These are phyloP conservation scores for Aphanomyces astaci DNA, from an alignment of 352 stramenopile species.

Conservation along the genomic window DNA sequence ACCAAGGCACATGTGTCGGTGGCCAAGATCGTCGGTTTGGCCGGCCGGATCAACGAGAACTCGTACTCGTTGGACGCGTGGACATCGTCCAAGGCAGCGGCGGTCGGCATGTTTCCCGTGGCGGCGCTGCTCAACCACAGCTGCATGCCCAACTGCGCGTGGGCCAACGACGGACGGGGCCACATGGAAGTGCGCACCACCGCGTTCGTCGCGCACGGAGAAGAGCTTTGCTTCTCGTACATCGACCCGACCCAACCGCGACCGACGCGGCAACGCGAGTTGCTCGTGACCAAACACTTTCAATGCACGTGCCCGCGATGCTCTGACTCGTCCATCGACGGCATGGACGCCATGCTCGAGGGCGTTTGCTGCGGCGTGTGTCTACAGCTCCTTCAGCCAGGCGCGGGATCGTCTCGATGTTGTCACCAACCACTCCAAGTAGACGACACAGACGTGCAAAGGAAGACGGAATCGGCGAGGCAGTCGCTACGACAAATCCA, in stretches of 20 bases:
- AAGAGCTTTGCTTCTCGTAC: constrained; percentile 44
- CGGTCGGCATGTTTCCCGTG: constrained; percentile 38
- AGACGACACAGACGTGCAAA: too few species aligned
- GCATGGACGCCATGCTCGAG: constrained; percentile 33
- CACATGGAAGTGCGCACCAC: constrained; percentile 33
- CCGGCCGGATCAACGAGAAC: constrained; percentile 46
- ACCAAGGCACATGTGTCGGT: constrained; percentile 32
- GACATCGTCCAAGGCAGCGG: constrained; percentile 33
- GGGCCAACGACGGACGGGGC: constrained; percentile 38
- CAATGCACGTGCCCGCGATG: constrained; percentile 38
- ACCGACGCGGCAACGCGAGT: constrained; percentile 27
- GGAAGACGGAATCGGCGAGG: too few species aligned
- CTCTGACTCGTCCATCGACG: constrained; percentile 27
- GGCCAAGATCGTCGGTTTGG: constrained; percentile 38
- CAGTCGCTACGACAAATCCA: too few species aligned
- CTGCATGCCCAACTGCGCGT: constrained; percentile 40
- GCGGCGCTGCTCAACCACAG: constrained; percentile 42
- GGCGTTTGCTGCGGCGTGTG: constrained; percentile 32
- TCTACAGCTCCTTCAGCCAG: background rate
- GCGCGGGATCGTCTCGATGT: constrained; percentile 1
- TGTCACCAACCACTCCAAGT: too few species aligned
- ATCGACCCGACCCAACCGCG: constrained; percentile 39
- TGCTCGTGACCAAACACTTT: constrained; percentile 45
- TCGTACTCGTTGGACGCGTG: constrained; percentile 38
- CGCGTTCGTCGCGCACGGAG: constrained; percentile 32